Evolutionary conservation across 2,329 filamentous ascomycete species (phyloP), one percentile per base, ranked within the genome.

Genomic region (Tothia fuscella): DNA sequence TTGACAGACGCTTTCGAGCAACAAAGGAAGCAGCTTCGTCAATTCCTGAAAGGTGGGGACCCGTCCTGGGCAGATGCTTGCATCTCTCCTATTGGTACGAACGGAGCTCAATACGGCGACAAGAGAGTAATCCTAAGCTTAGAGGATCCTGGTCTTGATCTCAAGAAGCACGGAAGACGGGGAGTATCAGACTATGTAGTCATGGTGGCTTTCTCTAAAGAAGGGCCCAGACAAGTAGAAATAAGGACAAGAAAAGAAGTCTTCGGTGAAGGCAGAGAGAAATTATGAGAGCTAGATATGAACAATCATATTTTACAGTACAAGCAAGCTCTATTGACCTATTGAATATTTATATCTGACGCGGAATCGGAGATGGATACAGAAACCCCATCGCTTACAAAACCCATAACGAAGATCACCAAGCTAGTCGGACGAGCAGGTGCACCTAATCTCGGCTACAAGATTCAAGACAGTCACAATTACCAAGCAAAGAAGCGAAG

Each of bases 171-270:
- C 6, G 65, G 58, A 3, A 62, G 70, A 49, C 63, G 51, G 46
- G 75, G 74, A 0, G 62, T 74, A 19, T 57, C 49, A 20, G 72
- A 77, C 39, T 66, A 70, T 50, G 71, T 76, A 37, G 67, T 78
- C 20, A 58, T 75, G 16, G 69, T 74, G 6, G 66, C 65, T 37
- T 78, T 78, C 44, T 65, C 57, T 48, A 70, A 71, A 42, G 72
- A 74, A 45, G 71, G 71, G 14, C 71, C 72, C 17, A 61, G 71
- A 47, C 63, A 74, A 47, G 61, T 79, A 28, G 68, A 71, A 45
- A 67, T 80, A 6, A 53, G 61, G 47, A 51, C 51, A 50, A 53
- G 55, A 42, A 56, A 57, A 26, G 68, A 62, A 16, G 59, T 52
- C 13, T 58, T 58, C 48, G 71, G 64, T 46, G 21, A 46, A 14